Conservation (phyloP, 441 rosid species). For the Kokia cookei region DNA sequence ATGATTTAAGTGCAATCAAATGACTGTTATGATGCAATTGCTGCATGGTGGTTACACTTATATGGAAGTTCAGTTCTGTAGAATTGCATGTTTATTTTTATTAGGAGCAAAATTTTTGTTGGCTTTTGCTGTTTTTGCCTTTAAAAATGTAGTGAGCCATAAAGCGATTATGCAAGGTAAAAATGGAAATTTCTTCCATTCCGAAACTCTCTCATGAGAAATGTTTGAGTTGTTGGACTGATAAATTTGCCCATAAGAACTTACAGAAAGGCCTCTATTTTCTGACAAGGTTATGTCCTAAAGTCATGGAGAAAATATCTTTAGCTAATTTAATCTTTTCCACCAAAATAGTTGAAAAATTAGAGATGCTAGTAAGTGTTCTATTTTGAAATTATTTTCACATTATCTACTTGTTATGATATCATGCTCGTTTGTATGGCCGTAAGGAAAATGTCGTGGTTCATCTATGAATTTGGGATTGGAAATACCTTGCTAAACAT, state of each 20-base stretch:
- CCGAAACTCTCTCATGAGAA: not conserved
- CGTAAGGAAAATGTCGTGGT: not conserved
- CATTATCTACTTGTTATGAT: not conserved
- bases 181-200: not conserved
- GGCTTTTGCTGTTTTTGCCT: not conserved
- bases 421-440: not conserved
- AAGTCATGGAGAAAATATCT: not conserved
- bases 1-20: not conserved
- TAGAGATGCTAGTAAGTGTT: not conserved
- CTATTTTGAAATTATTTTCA: not conserved
- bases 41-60: not conserved
- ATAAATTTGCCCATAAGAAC: not conserved
- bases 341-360: not conserved
- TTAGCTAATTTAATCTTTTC: not conserved
- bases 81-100: not conserved
- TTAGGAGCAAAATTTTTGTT: not conserved
- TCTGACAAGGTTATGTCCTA: not conserved
- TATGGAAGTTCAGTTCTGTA: not conserved
- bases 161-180: not conserved
- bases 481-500: not conserved
- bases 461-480: not conserved
- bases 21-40: not conserved
- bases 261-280: not conserved
- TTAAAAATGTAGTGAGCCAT: not conserved
- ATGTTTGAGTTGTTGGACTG: not conserved